Evolutionary conservation across 805 yeast species (phyloP), one percentile per base, ranked within the genome.

Genomic region (Barnettozyma populi): DNA sequence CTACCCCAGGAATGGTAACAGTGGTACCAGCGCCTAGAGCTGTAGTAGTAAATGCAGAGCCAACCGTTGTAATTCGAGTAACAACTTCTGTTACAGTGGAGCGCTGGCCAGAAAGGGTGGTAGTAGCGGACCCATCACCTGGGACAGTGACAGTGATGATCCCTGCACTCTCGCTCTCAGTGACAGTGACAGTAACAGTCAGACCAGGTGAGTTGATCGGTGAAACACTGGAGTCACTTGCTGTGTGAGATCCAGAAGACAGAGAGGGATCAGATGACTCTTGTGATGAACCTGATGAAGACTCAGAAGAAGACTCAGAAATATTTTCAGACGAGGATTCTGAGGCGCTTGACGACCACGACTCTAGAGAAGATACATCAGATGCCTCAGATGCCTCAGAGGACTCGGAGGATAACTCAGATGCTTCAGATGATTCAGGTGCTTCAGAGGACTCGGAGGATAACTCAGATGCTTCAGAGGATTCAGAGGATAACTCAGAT

Each of bases 11-110:
- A 35, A n/a, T 13, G 19, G 45, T n/a, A 25, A 29, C 13, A 23
- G 53, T 35, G 36, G 52, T 7, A 34, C 51, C 48, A 24, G 46
- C 39, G 1, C 45, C 34, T 32, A 45, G 32, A 16, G 39, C 52
- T 23, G 57, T 52, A n/a, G 54, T 47, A n/a, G 23, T 35, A 14
- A 18, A 6, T 4, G 13, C 4, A 35, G 37, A 20, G 20, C 21
- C 21, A 35, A 18, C 14, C 5, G 23, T 35, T 18, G 55, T 48
- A 38, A 43, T 40, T 4, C 47, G 38, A 10, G 43, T 19, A 10
- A 50, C 48, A 10, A 46, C 23, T 36, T 40, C 35, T 4, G 45
- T 34, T 14, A 47, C 31, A 6, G 59, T 31, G 44, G 18, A 16
- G 4, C 13, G 31, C 7, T n/a, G 29, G 16, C 16, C 42, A 7